A percentile compares a stretch with the other conserved stretches of the same genome.
Evolutionary conservation across 2,329 filamentous ascomycete genomes (phyloP).

Genomic region (Xylogone sp.): DNA sequence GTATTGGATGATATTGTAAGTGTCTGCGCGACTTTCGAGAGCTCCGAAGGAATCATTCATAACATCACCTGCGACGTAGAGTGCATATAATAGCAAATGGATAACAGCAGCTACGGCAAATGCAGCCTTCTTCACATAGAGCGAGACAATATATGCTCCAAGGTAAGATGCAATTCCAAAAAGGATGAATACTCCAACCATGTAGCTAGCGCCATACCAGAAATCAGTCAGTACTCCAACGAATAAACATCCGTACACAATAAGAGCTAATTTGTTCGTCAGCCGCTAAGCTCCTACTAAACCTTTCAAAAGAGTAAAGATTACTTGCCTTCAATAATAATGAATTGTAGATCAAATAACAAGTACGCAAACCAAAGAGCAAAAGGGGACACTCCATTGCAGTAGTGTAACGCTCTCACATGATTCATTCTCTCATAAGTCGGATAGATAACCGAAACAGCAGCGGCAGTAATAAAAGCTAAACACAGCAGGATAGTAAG

Average conservation of each 20-base stretch:
- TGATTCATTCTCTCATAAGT: slow-evolving; percentile 19
- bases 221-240: slow-evolving; percentile 11
- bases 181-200: slow-evolving; percentile 20
- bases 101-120: slow-evolving; percentile 22
- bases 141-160: slow-evolving; percentile 20
- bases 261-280: neutral
- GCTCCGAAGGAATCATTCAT: slow-evolving; percentile 54
- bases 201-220: slow-evolving; percentile 16
- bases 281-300: too few species aligned
- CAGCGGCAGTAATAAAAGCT: slow-evolving; percentile 16
- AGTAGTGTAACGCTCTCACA: slow-evolving; percentile 23
- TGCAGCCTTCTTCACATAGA: slow-evolving; percentile 21
- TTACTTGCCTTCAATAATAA: slow-evolving; percentile 14
- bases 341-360: slow-evolving; percentile 22
- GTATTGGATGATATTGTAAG: slow-evolving; percentile 52
- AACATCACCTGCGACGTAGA: slow-evolving; percentile 46
- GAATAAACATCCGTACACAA: slow-evolving; percentile 19
- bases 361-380: slow-evolving; percentile 23
- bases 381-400: slow-evolving; percentile 22
- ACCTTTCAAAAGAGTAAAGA: too few species aligned
- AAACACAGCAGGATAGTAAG: slow-evolving; percentile 17
- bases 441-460: slow-evolving; percentile 23
- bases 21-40: slow-evolving; percentile 44
- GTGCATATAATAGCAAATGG: slow-evolving; percentile 34
- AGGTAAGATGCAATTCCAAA: slow-evolving; percentile 24